phyloP scores from a whole-genome alignment of 345 rosid genomes.

The Passiflora organensis region DNA sequence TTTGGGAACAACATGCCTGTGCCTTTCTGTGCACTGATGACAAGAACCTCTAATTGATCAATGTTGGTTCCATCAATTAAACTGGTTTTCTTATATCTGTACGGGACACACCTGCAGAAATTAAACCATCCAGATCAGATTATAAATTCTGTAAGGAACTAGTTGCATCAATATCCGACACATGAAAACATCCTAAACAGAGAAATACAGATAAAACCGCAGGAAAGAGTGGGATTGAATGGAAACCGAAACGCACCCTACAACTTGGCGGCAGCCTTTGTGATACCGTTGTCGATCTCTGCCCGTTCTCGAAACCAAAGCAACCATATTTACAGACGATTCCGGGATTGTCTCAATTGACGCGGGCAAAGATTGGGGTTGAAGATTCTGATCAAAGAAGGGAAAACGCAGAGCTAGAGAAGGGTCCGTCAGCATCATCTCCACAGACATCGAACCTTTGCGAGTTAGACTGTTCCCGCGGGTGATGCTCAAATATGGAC shows the following conservation, averaged over 20 bases:
- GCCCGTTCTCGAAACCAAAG: constrained; percentile 58
- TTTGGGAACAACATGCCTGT: constrained; percentile 56
- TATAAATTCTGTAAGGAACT: not conserved
- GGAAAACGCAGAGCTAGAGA: too few relatives aligned
- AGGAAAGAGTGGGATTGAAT: not conserved
- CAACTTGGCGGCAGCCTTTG: constrained; percentile 58
- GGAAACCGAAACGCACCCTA: constrained; percentile 42
- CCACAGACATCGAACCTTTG: too few relatives aligned
- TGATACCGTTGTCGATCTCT: constrained; percentile 63
- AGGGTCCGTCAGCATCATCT: too few relatives aligned
- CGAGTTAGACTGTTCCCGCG: too few relatives aligned
- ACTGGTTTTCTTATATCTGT: constrained; percentile 36
- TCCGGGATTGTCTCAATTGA: too few relatives aligned
- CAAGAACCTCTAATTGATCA: constrained; percentile 48
- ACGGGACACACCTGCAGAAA: constrained; percentile 50
- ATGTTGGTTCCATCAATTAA: constrained; percentile 10
- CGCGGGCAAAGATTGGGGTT: too few relatives aligned
- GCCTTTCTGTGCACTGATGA: constrained; percentile 54
- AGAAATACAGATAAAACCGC: not conserved
- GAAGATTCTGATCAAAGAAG: too few relatives aligned
- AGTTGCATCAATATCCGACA: not conserved
- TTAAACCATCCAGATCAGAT: not conserved
- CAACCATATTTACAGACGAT: constrained; percentile 27
- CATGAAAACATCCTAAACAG: not conserved
- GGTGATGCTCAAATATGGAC: too few relatives aligned